Evolutionary conservation across 2,329 filamentous ascomycete genomes (phyloP), one percentile per base, ranked within the genome.

Genomic region (Fusarium tanahbumbuense): DNA sequence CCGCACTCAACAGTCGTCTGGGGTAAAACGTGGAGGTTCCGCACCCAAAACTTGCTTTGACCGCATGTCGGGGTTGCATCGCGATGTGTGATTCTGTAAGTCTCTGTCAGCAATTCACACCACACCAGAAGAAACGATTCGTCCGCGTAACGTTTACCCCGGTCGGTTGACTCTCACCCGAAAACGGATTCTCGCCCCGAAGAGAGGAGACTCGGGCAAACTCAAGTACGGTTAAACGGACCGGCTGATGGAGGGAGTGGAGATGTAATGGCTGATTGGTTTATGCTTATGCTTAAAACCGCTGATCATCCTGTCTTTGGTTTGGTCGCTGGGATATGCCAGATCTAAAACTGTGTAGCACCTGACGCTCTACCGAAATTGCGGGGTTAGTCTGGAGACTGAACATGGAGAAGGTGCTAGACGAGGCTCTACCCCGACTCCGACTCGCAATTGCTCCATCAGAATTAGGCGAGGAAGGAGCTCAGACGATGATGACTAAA

Each of bases 181-280:
- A 47, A 40, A 56, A 41, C 57, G 54, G 67, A 68, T 55, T 56
- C n/a, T 55, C 44, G 44, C 58, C 54, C 63, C 54, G 64, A 67
- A 57, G 44, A 23, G 32, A 34, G 44, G 40, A 30, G 18, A 16
- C 25, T 70, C 62, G 49, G 56, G 25, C 46, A 56, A 60, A 64
- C 45, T 56, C 27, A 28, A 11, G 13, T 30, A 23, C 68, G 68
- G 68, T 55, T 70, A 68, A 68, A 65, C 68, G 68, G 68, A 67
- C 68, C 68, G 68, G 68, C 64, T 70, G 64, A 67, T 67, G 30
- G 48, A 13, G 27, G 42, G 10, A 45, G 37, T 25, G 28, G 37
- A 37, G 28, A 23, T 12, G 5, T 6, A 13, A 18, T 9, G n/a
- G 4, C 10, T 25, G 13, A 40, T 46, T 55, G 49, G 50, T 22